Percentiles rank a stretch among this genome's conserved stretches.
Evolutionary conservation across 1,284 basidiomycete genomes (phyloP).

Genomic region (Ustilago loliicola): DNA sequence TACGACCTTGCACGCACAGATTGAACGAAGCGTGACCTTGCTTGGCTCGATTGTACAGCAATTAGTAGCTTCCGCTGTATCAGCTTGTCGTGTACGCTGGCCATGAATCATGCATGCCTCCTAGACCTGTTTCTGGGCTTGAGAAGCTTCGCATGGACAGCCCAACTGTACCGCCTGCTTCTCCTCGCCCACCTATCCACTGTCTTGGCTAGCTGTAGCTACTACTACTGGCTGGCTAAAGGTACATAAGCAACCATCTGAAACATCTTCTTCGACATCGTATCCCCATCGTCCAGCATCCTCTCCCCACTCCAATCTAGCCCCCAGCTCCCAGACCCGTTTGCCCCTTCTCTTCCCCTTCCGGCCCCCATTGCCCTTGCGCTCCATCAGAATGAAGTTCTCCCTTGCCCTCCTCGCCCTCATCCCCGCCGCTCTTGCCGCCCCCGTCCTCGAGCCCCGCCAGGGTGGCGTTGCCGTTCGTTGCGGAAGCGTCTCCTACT

Average conservation of each 20-base stretch:
- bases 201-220: background rate
- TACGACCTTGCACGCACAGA: background rate
- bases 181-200: background rate
- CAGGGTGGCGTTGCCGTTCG: slow-evolving; percentile 48
- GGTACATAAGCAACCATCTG: slow-evolving; percentile 14
- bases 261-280: background rate
- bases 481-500: slow-evolving; percentile 51
- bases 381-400: slow-evolving; percentile 47
- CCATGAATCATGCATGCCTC: background rate
- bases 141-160: background rate
- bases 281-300: background rate
- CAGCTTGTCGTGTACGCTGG: background rate
- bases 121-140: background rate
- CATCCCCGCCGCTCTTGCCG: slow-evolving; percentile 45
- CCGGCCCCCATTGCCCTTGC: background rate
- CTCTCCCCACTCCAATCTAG: background rate
- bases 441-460: slow-evolving; percentile 50
- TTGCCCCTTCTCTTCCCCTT: slow-evolving; percentile 4
- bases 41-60: background rate
- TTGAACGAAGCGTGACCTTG: background rate
- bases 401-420: slow-evolving; percentile 42
- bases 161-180: background rate
- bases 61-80: background rate
- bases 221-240: background rate
- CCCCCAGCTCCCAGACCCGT: background rate